Evolutionary conservation across 805 yeast species (phyloP).

Genomic region (Nakazawaea ambrosiae): DNA sequence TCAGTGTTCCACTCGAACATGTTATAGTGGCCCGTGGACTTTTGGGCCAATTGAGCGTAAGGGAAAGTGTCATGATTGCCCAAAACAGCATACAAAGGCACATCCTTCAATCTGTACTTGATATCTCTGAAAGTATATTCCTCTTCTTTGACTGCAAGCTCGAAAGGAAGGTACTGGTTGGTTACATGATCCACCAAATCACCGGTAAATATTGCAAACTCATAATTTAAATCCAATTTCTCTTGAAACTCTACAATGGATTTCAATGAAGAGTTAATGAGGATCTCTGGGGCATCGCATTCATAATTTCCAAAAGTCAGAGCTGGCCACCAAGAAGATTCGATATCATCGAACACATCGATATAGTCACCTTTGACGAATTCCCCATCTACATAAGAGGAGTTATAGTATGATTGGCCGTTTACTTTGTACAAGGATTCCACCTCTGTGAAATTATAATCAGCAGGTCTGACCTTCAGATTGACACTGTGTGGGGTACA

Average conservation of each 20-base stretch:
- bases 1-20: constrained; percentile 39
- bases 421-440: constrained; percentile 12
- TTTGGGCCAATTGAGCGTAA: constrained; percentile 60
- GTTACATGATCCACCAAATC: constrained; percentile 68
- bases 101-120: constrained; percentile 37
- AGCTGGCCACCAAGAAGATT: constrained; percentile 41
- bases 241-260: constrained; percentile 30
- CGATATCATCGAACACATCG: constrained; percentile 18
- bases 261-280: constrained; percentile 51
- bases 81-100: constrained; percentile 55
- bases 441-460: constrained; percentile 30
- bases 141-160: constrained; percentile 49
- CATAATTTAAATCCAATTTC: constrained; percentile 31
- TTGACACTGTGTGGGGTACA: constrained; percentile 48
- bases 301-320: constrained; percentile 52
- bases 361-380: constrained; percentile 23
- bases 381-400: constrained; percentile 22
- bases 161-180: constrained; percentile 35
- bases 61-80: constrained; percentile 76
- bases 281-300: constrained; percentile 61
- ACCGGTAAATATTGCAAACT: constrained; percentile 65
- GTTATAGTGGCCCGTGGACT: constrained; percentile 32
- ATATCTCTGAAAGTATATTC: constrained; percentile 41
- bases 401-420: constrained; percentile 17
- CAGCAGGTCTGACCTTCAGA: constrained; percentile 28